These are phyloP conservation scores for Megacollybia platyphylla DNA, from an alignment of 1,284 basidiomycete species.

Conservation along the genomic window DNA sequence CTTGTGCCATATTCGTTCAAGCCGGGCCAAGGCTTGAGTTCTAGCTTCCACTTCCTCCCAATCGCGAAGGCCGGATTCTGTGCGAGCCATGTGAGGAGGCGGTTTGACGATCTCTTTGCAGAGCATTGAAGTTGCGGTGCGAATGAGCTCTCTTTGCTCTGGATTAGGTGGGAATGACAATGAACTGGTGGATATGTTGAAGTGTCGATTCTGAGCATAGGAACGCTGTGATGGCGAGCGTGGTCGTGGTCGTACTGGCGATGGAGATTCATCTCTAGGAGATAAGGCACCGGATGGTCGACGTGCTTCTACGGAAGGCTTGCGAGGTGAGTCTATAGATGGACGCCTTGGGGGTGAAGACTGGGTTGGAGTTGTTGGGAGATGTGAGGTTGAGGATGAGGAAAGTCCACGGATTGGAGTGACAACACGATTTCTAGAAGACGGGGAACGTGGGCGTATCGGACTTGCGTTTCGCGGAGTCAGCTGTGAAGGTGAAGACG, in stretches of 20 bases:
- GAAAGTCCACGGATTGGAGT: constrained; percentile 17
- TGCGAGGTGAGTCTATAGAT: constrained; percentile 13
- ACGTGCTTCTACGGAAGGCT: constrained; percentile 16
- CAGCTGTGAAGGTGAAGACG: constrained; percentile 19
- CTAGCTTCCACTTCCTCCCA: constrained; percentile 67
- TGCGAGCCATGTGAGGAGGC: constrained; percentile 34
- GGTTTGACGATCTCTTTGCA: constrained; percentile 53
- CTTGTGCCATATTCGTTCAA: constrained; percentile 65
- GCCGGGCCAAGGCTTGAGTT: constrained; percentile 41
- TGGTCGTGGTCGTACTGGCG: constrained; percentile 20
- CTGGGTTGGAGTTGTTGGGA: constrained; percentile 17
- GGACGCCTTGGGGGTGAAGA: constrained; percentile 14
- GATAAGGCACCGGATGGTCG: constrained; percentile 12
- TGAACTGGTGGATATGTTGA: constrained; percentile 43
- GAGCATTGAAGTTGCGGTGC: constrained; percentile 44
- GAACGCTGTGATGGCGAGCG: constrained; percentile 29
- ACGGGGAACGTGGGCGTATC: constrained; percentile 22
- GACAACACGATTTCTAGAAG: constrained; percentile 13
- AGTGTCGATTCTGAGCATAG: constrained; percentile 33
- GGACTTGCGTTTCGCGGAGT: constrained; percentile 27
- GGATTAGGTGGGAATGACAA: constrained; percentile 30
- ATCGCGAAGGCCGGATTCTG: constrained; percentile 33
- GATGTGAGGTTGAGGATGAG: constrained; percentile 21
- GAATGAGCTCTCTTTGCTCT: constrained; percentile 50
- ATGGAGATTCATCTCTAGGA: constrained; percentile 11